Evolutionary conservation across 2,329 filamentous ascomycete species (phyloP).

Genomic region (Leptographium radiaticola): DNA sequence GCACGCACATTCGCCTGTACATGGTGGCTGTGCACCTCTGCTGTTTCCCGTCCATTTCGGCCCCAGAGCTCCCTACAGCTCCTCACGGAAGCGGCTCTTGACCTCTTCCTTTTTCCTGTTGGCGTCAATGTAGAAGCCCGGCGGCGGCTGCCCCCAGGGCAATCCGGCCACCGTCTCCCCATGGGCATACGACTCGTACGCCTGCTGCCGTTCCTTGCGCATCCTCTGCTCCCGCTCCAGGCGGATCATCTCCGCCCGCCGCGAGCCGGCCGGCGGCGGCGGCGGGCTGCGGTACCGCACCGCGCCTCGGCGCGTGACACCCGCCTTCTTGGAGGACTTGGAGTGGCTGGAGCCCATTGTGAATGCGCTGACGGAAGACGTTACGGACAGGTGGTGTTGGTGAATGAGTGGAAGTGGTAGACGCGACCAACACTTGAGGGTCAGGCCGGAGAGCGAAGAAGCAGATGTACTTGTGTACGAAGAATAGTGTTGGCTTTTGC

Average conservation of each 20-base stretch:
- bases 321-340: background rate
- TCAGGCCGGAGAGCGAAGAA: too few relatives aligned
- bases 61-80: background rate
- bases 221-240: background rate
- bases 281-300: background rate
- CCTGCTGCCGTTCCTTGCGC: background rate
- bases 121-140: background rate
- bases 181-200: too few relatives aligned
- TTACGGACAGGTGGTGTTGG: too few relatives aligned
- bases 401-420: too few relatives aligned
- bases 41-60: too few relatives aligned
- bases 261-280: background rate
- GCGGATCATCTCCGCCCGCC: background rate
- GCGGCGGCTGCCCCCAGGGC: background rate
- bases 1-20: too few relatives aligned
- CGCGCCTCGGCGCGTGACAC: too few relatives aligned
- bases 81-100: constrained; percentile 2
- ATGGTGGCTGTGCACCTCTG: background rate
- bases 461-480: too few relatives aligned
- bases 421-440: too few relatives aligned
- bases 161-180: too few relatives aligned
- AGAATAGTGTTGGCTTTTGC: too few relatives aligned
- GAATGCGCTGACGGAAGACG: too few relatives aligned
- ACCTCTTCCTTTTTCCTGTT: background rate
- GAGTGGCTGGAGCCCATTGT: background rate